Base-by-base conservation (phyloP, 345 rosid species). In the Brassica cretica region DNA sequence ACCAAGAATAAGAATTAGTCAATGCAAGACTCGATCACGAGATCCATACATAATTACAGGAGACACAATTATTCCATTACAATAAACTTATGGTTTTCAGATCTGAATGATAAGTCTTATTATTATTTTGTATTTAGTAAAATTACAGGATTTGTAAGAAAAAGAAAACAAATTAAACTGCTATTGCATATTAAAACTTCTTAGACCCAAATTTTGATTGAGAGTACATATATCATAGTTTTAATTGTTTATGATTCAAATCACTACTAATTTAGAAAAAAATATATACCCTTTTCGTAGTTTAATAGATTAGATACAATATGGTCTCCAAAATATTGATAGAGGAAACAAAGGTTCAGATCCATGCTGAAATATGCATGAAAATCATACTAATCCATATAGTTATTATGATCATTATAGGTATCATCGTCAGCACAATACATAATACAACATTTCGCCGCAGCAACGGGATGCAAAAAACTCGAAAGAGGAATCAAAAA, bases 381-480 rank as follows among this genome's bases (percentile, higher is more conserved):
- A 70, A 51, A 21, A 68, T 10, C 9, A 55, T 15, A 25, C 65
- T 72, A 69, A 39, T 55, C 73, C n/a, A 65, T 21, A 49, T 35
- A 39, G 35, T 46, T 64, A 11, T 7, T 15, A 60, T 72, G 55
- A 53, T 66, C 1, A 3, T 21, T 12, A 29, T 75, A 95, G 98
- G 98, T 91, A n/a, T 93, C 92, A 12, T 95, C 99, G 10, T 88
- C 98, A 12, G 96, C 99, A 25, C 98, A 93, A 68, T 95, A 95
- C 86, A 95, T 95, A 21, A 84, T 95, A 39, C 96, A 93, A 55
- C 99, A 95, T 76, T 95, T 93, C 35, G 83, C 84, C n/a, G 99
- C 99, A 14, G 99, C 99, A 15, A 89, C 99, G 6, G 96, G 99
- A 10, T 91, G 98, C 87, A 83, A 91, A 81, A 93, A 91, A 75